phyloP scores from a whole-genome alignment of 768 basidiomycete species.

The Phylloporus rhodoxanthus region DNA sequence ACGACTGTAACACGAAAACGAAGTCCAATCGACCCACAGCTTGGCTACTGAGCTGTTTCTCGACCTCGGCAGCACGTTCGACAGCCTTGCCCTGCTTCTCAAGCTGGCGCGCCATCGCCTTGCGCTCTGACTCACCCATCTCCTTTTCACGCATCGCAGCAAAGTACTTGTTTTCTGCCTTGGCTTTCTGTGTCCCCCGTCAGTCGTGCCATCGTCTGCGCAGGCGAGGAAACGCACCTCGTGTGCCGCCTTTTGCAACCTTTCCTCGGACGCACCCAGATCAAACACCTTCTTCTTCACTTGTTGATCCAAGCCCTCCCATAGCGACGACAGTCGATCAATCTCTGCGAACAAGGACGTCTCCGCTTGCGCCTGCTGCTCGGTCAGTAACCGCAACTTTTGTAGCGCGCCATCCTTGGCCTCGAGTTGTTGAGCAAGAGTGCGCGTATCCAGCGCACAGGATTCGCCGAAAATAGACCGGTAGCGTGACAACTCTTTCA shows the following conservation, averaged over 20 bases:
- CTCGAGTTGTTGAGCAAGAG: constrained; percentile 50
- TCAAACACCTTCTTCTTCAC: constrained; percentile 83
- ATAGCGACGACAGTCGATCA: constrained; percentile 78
- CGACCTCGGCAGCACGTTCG: constrained; percentile 58
- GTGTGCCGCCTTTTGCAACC: constrained; percentile 51
- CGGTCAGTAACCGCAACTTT: constrained; percentile 54
- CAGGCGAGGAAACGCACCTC: constrained; percentile 50
- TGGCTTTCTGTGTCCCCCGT: constrained; percentile 65
- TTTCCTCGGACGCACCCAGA: constrained; percentile 68
- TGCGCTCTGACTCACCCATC: constrained; percentile 69
- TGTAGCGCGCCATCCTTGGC: constrained; percentile 65
- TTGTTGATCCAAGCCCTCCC: constrained; percentile 79
- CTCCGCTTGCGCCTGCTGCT: constrained; percentile 63
- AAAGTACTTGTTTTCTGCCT: constrained; percentile 93
- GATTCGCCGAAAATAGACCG: constrained; percentile 57
- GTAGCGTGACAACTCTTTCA: constrained; percentile 52
- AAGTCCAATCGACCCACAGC: constrained; percentile 41
- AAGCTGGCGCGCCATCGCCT: constrained; percentile 49
- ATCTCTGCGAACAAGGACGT: constrained; percentile 76
- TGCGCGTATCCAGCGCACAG: constrained; percentile 44
- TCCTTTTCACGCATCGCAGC: constrained; percentile 87
- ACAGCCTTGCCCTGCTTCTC: constrained; percentile 60
- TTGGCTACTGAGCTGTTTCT: constrained; percentile 54
- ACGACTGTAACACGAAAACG: not conserved
- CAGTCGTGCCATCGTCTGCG: not conserved